Evolutionary conservation across 352 stramenopile genomes (phyloP), one percentile per base, ranked within the genome.

Genomic region (Phytopythium vexans): DNA sequence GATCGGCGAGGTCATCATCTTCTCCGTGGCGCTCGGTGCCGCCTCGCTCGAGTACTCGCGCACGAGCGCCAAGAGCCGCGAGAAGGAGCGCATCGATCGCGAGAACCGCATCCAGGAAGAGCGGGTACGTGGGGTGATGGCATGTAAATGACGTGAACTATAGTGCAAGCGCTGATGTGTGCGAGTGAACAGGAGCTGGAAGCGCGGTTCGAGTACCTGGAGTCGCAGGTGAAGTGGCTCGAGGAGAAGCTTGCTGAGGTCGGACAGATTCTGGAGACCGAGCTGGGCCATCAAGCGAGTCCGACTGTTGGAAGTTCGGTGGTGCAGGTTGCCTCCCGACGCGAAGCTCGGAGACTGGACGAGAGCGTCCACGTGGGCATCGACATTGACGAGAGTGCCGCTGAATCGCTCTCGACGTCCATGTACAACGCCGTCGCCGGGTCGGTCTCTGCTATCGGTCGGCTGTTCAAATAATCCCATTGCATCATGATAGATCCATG

Each of bases 31-130:
- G 5, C 40, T 93, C 40, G 76, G 58, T 7, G 82, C 75, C 15
- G 82, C 82, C 32, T 83, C 73, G 12, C 77, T 88, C 38, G 83
- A 93, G 65, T 93, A 93, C 63, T 73, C 74, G 65, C 80, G 83
- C 56, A 82, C 78, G 16, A 75, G 60, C 31, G 60, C 66, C 38
- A 88, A 66, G 39, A 56, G 65, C 14, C 74, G 70, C 47, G 75
- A 74, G 21, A 88, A 89, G 48, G 78, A 92, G 58, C 62, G 70
- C 21, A 64, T 77, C 37, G 60, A 74, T 41, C 74, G 77, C 52
- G 76, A 88, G 54, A 54, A 68, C 48, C 66, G 75, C 53, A 27
- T 62, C 44, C 56, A 75, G 27, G 67, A 75, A 9, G 70, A 90
- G 58, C 56, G 60, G 11, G 64, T 74, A 40, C 45, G 52, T 49